Base-by-base conservation (phyloP, 2,329 filamentous ascomycete species). In the Mycosphaerella sp. region DNA sequence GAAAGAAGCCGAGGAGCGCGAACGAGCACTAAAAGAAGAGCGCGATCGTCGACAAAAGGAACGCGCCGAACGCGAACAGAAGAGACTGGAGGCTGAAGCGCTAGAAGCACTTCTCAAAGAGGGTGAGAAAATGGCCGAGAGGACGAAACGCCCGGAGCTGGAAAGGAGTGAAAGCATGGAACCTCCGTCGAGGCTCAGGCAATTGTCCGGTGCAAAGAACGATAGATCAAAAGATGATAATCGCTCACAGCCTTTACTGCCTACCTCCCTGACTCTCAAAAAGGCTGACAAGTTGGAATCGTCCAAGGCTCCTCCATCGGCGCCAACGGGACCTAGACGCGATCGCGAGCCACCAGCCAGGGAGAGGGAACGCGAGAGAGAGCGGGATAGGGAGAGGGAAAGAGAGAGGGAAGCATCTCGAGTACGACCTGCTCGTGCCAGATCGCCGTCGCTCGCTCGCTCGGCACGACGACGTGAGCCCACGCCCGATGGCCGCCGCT, bases 31-130 rank as follows among this genome's bases (percentile, higher is more conserved):
- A 28, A 72, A 77, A 49, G 71, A 73, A 45, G 75, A 77, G 52
- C 65, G 69, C 56, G 71, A 72, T 52, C 62, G 71, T 41, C 61
- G 64, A 12, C 71, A 58, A 66, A 68, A 68, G 30, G 67, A 70
- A 39, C 60, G 65, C 4, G 68, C 53, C 56, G 70, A 61, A 50
- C 66, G 69, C 41, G 72, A 78, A 43, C 76, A 80, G 52, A 79
- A 80, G 62, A 72, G 75, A 14, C 62, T 81, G 41, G 78, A 81
- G 59, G 74, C 78, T 55, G 71, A 75, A 34, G 79, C 79, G 9
- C 67, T 81, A 46, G 72, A 79, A 51, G 62, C 76, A 54, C 69
- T 81, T 9, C 60, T 81, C 17, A 73, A 71, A 57, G 79, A 81
- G 64, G 76, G 77, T 42, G 73, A 79, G 58, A 72, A 77, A 56